Percentiles rank a stretch among this genome's conserved stretches.
Evolutionary conservation across 371 early-diverging fungal species (phyloP).

Genomic region (Nematocida ironsii): DNA sequence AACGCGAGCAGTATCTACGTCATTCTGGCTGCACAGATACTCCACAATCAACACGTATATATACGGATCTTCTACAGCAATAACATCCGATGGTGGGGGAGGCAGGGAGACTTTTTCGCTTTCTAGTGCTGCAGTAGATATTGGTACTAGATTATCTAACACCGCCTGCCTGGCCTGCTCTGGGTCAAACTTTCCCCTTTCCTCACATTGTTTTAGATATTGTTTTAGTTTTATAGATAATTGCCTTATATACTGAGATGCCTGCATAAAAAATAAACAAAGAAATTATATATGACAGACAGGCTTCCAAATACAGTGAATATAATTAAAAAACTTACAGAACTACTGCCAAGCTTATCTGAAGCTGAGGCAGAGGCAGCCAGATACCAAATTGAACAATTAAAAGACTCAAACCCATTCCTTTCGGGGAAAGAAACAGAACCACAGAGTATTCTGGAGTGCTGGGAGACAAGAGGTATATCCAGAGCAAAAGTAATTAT

Average conservation of each 20-base stretch:
- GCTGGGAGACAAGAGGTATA: conserved; percentile 50
- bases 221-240: conserved; percentile 26
- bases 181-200: not conserved
- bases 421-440: conserved; percentile 9
- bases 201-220: conserved; percentile 6
- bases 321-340: conserved; percentile 40
- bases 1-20: conserved; percentile 13
- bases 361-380: conserved; percentile 57
- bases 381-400: conserved; percentile 45
- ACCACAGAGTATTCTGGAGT: conserved; percentile 43
- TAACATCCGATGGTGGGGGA: not conserved
- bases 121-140: not conserved
- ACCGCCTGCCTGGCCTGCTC: not conserved
- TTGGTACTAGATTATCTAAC: not conserved
- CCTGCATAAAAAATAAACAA: conserved; percentile 56
- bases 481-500: conserved; percentile 31
- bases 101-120: not conserved
- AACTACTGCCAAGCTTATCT: conserved; percentile 16
- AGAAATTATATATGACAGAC: conserved; percentile 22
- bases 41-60: conserved; percentile 33
- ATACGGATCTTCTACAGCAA: conserved; percentile 3
- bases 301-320: conserved; percentile 14
- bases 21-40: conserved; percentile 35
- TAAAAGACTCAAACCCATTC: conserved; percentile 42
- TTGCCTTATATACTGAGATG: conserved; percentile 23